These are phyloP conservation scores for Podospora tetraspora DNA, from an alignment of 495 filamentous ascomycete genomes.

Conservation along the genomic window DNA sequence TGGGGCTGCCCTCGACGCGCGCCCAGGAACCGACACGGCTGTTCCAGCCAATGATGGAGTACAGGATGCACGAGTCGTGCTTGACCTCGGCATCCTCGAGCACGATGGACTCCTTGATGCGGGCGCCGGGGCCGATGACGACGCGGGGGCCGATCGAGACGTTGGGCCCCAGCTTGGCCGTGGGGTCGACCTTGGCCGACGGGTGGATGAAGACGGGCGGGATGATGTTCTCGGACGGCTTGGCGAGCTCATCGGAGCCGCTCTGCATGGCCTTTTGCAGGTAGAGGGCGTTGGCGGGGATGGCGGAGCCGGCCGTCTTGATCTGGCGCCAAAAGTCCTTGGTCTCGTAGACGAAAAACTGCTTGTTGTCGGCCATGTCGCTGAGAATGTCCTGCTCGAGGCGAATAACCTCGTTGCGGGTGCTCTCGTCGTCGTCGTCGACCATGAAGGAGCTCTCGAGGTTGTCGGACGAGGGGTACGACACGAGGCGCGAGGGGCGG, in stretches of 20 bases:
- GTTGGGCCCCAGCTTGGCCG: conserved; percentile 94
- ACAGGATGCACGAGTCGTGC: conserved; percentile 93
- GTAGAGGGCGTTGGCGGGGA: conserved; percentile 96
- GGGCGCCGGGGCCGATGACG: conserved; percentile 76
- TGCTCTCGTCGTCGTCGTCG: conserved; percentile 68
- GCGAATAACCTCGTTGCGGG: conserved; percentile 82
- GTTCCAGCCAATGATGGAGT: conserved; percentile 96
- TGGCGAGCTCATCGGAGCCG: conserved; percentile 73
- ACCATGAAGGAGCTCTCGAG: conserved; percentile 73
- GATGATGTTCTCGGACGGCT: conserved; percentile 83
- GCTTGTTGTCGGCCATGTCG: conserved; percentile 93
- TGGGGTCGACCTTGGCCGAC: conserved; percentile 85
- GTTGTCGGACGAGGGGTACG: conserved; percentile 93
- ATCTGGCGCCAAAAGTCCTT: conserved; percentile 99
- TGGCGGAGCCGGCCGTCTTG: conserved; percentile 96
- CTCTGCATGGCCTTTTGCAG: conserved; percentile 90
- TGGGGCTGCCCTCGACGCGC: conserved; percentile 93
- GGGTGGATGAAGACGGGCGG: conserved; percentile 97
- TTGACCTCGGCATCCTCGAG: conserved; percentile 94
- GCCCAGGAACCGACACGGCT: conserved; percentile 96
- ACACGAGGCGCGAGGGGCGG: conserved; percentile 76
- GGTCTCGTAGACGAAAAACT: conserved; percentile 97
- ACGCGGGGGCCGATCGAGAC: conserved; percentile 90
- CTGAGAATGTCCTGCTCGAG: conserved; percentile 97
- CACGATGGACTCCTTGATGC: conserved; percentile 94